Evolutionary conservation across 108 stramenopile genomes (phyloP), one percentile per base, ranked within the genome.

Genomic region (Schizochytrium sp.): DNA sequence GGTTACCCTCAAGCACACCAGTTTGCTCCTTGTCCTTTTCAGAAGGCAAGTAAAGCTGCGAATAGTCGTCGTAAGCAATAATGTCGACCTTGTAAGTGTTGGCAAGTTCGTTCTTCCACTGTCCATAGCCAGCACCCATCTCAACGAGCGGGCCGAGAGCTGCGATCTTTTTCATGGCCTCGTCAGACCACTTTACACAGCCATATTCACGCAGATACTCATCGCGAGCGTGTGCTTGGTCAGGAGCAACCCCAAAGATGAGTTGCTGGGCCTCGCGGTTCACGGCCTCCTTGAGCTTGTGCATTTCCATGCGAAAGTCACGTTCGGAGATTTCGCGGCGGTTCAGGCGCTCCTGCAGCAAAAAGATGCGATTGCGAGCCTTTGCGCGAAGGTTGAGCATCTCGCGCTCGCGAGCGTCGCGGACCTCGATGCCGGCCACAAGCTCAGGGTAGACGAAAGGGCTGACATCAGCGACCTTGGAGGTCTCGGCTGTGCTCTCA

Each of bases 81-180:
- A 92, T 87, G 46, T 87, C 87, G 10, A 69, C 90, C n/a, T 91
- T 91, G 8, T 73, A 59, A 13, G 8, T 15, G 12, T 49, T 46
- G 13, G 38, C 87, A 61, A 92, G 89, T 40, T 83, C 91, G 4
- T 69, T 72, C n/a, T 87, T 73, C 91, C 91, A 92, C 55, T 92
- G 91, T 3, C 91, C 91, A 19, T 91, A 55, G 44, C 91, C 91
- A 57, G 91, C 91, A 53, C 91, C 89, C 50, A 92, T 60, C 56
- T 92, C 91, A 41, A 92, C 87, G n/a, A 92, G 46, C n/a, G 91
- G 91, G n/a, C 87, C 90, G 3, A 91, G 72, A 8, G 90, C 88
- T 3, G 90, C 72, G 49, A 91, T 46, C 56, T 44, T 38, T 12
- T 44, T 42, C 49, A 91, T 90, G 38, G 91, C 88, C 10, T 90